A percentile compares a stretch with the other conserved stretches of the same genome.
phyloP scores from a whole-genome alignment of 306 rosid genomes.

The Hylodesmum podocarpum region DNA sequence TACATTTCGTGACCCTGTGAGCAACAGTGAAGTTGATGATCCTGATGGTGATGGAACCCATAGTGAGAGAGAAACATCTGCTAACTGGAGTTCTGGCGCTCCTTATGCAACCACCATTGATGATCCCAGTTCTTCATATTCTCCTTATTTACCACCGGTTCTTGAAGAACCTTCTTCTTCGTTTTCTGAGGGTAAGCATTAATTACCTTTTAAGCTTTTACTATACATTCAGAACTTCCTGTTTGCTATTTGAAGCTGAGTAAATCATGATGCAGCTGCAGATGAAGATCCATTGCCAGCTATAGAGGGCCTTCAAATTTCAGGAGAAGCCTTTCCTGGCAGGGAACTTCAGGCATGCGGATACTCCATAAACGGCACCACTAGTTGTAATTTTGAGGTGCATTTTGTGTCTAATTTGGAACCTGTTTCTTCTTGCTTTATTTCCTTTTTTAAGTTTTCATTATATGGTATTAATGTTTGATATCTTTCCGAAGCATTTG shows the following conservation, averaged over 20 bases:
- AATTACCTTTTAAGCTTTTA: slow-evolving; percentile 20
- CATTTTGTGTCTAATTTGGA: slow-evolving; percentile 28
- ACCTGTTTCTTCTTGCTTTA: slow-evolving; percentile 19
- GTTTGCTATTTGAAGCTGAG: slow-evolving; percentile 31
- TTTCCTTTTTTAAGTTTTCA: background rate
- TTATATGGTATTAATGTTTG: slow-evolving; percentile 12
- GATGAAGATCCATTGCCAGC: slow-evolving; percentile 97
- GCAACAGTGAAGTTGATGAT: slow-evolving; percentile 71
- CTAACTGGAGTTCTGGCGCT: slow-evolving; percentile 68
- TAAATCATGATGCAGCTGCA: slow-evolving; percentile 58
- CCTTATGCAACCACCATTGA: slow-evolving; percentile 63
- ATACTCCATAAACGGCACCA: slow-evolving; percentile 86
- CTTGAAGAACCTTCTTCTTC: slow-evolving; percentile 96
- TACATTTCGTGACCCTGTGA: slow-evolving; percentile 76
- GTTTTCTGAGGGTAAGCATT: slow-evolving; percentile 78
- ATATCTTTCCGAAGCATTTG: slow-evolving; percentile 19
- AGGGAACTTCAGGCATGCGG: slow-evolving; percentile 88
- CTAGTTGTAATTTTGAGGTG: slow-evolving; percentile 97
- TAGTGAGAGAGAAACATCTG: slow-evolving; percentile 61
- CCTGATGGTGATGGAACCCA: slow-evolving; percentile 63
- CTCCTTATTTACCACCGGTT: slow-evolving; percentile 76
- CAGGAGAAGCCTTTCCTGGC: slow-evolving; percentile 92
- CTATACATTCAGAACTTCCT: background rate
- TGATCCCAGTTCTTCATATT: slow-evolving; percentile 71
- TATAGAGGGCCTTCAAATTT: slow-evolving; percentile 80